phyloP scores from a whole-genome alignment of 768 basidiomycete species.

The Mycena capillaripes region DNA sequence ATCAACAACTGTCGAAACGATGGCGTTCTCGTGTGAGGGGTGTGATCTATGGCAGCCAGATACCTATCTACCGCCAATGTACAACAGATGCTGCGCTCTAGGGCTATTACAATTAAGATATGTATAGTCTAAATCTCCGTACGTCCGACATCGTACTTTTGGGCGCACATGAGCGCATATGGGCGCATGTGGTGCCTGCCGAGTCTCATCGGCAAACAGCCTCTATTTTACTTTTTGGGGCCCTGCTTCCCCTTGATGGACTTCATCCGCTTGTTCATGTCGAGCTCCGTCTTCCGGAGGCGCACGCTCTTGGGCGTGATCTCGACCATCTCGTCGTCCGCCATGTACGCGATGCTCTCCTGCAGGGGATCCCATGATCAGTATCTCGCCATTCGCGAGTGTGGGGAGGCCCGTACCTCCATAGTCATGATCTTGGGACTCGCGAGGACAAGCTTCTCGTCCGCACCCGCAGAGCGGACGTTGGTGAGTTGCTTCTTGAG shows the following conservation, averaged over 20 bases:
- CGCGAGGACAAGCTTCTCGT: slow-evolving; percentile 64
- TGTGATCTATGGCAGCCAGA: neutral
- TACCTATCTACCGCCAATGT: neutral
- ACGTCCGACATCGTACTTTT: too few species aligned
- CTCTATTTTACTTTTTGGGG: slow-evolving; percentile 35
- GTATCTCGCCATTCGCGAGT: neutral
- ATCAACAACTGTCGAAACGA: too few species aligned
- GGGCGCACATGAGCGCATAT: neutral
- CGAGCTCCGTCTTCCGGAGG: slow-evolving; percentile 58
- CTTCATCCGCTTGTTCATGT: slow-evolving; percentile 50
- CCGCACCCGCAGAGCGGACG: slow-evolving; percentile 62
- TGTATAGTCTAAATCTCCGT: neutral
- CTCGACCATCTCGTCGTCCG: slow-evolving; percentile 64
- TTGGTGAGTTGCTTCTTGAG: slow-evolving; percentile 66
- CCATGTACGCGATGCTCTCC: slow-evolving; percentile 62
- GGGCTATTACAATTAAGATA: neutral
- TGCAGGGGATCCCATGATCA: neutral
- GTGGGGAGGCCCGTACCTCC: slow-evolving; percentile 44
- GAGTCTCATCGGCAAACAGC: too few species aligned
- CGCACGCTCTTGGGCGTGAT: slow-evolving; percentile 59
- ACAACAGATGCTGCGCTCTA: neutral
- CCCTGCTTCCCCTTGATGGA: slow-evolving; percentile 38
- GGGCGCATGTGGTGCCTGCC: too few species aligned
- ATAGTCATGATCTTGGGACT: slow-evolving; percentile 59
- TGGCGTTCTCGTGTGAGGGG: too few species aligned